Percentiles rank a stretch among this genome's conserved stretches.
These are phyloP conservation scores for Hamamelis virginiana DNA, from an alignment of 164 flowering plant species.

Conservation along the genomic window DNA sequence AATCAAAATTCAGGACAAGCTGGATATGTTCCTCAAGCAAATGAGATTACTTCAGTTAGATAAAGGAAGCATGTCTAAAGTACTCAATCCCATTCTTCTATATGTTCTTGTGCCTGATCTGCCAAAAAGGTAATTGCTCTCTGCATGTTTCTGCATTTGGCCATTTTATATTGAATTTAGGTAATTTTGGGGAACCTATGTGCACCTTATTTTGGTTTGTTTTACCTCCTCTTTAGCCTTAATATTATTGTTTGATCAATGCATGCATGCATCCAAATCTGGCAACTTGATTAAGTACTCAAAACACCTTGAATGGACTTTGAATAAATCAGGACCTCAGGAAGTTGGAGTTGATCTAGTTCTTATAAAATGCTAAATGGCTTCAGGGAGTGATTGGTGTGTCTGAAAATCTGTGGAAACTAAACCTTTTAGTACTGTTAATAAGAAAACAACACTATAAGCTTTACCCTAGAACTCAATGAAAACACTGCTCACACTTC, in stretches of 20 bases:
- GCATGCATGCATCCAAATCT: neutral
- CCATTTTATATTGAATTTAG: neutral
- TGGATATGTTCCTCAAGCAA: constrained; percentile 34
- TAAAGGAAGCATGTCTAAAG: constrained; percentile 19
- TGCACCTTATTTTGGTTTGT: neutral
- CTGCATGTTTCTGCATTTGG: constrained; percentile 8
- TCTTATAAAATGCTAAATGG: neutral
- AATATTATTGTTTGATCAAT: neutral
- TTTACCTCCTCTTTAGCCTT: neutral
- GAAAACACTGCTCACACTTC: neutral
- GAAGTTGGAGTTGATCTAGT: neutral
- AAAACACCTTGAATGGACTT: neutral
- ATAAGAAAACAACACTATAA: neutral
- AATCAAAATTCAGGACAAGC: constrained; percentile 43
- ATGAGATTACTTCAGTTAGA: constrained; percentile 27
- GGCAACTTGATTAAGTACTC: neutral
- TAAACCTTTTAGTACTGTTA: neutral
- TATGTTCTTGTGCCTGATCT: constrained; percentile 79
- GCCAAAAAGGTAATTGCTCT: constrained; percentile 69
- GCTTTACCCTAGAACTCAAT: neutral
- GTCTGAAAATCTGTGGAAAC: neutral
- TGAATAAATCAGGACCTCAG: neutral
- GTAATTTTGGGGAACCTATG: too few relatives aligned
- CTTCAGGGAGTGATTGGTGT: neutral
- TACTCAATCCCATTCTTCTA: constrained; percentile 47